A percentile compares a stretch with the other conserved stretches of the same genome.
Evolutionary conservation across 2,329 filamentous ascomycete species (phyloP).

Genomic region (Paecilomyces dactylethromorphus): DNA sequence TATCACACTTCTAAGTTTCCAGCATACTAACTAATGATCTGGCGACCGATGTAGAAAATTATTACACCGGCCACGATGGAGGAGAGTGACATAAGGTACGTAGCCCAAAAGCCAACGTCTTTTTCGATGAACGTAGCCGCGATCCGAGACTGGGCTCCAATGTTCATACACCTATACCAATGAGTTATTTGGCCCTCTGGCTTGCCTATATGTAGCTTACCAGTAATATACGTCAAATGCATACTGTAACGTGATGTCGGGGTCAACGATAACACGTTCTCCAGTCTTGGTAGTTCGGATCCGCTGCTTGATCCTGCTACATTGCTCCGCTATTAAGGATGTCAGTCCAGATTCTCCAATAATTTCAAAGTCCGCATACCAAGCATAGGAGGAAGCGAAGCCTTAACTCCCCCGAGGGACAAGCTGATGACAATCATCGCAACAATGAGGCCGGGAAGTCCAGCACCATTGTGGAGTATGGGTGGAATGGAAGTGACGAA

Average conservation of each 20-base stretch:
- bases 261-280: constrained; percentile 27
- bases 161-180: constrained; percentile 9
- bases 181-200: neutral
- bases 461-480: constrained; percentile 9
- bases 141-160: constrained; percentile 8
- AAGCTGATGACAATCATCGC: constrained; percentile 32
- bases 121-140: constrained; percentile 12
- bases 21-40: neutral
- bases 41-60: constrained; percentile 4
- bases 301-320: constrained; percentile 14
- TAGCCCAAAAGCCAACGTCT: constrained; percentile 12
- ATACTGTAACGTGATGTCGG: constrained; percentile 28
- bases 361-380: constrained; percentile 14
- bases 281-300: constrained; percentile 18
- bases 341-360: neutral
- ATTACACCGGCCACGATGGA: constrained; percentile 7
- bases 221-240: constrained; percentile 36
- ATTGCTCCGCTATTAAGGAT: constrained; percentile 25
- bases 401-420: constrained; percentile 31
- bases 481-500: constrained; percentile 18
- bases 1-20: constrained; percentile 1
- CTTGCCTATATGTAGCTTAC: constrained; percentile 10
- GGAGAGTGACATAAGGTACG: constrained; percentile 12
- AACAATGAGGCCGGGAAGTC: constrained; percentile 16
- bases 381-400: constrained; percentile 26